Conservation (phyloP, 108 stramenopile species). For the Hondaea fermentalgiana region DNA sequence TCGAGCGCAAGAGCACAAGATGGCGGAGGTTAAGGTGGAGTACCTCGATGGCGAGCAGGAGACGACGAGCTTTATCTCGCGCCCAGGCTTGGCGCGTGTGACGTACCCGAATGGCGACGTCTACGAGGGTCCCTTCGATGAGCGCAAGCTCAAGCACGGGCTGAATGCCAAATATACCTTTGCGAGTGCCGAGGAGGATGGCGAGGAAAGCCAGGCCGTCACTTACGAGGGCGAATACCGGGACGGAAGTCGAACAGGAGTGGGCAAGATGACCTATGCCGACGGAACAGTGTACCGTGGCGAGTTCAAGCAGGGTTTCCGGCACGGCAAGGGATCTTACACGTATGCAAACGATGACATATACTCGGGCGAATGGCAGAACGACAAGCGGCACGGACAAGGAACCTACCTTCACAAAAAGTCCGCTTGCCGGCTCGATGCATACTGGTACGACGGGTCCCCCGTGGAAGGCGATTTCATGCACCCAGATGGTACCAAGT, state of each 20-base stretch:
- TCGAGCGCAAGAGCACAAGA: background rate
- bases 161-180: background rate
- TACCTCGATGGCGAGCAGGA: background rate
- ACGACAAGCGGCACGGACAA: constrained; percentile 11
- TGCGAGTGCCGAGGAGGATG: background rate
- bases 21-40: background rate
- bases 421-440: background rate
- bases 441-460: background rate
- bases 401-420: background rate
- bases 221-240: constrained; percentile 24
- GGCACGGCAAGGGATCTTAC: constrained; percentile 22
- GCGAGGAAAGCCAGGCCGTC: background rate
- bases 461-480: background rate
- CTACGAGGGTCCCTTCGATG: background rate
- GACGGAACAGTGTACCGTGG: constrained; percentile 23
- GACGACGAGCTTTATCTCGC: background rate
- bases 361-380: constrained; percentile 24
- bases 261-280: background rate
- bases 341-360: constrained; percentile 25
- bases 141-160: background rate
- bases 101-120: constrained; percentile 7
- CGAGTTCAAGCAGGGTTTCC: background rate
- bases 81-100: background rate
- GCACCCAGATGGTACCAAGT: background rate
- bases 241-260: background rate